phyloP scores from a whole-genome alignment of 495 filamentous ascomycete genomes.

The Aspergillus steynii region DNA sequence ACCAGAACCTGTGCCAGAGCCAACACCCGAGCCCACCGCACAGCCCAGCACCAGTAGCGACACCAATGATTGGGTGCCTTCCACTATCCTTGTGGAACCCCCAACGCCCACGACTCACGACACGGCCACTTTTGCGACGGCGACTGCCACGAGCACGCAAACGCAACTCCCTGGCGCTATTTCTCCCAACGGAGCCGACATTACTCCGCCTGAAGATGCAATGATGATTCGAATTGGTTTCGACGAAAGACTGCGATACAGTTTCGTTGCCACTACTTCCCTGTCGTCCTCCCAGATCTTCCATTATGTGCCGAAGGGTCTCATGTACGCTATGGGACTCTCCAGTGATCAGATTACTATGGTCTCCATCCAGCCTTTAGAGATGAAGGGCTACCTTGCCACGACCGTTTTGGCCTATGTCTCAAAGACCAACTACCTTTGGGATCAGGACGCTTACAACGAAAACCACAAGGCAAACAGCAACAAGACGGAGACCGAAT shows the following conservation, averaged over 20 bases:
- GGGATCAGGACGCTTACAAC: background rate
- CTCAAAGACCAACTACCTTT: constrained; percentile 36
- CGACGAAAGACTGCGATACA: constrained; percentile 74
- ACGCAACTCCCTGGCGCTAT: constrained; percentile 73
- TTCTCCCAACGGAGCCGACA: constrained; percentile 58
- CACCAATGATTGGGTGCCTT: constrained; percentile 21
- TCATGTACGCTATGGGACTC: constrained; percentile 65
- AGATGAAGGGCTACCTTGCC: constrained; percentile 72
- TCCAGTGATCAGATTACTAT: constrained; percentile 56
- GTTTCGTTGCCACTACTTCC: constrained; percentile 68
- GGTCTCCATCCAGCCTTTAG: constrained; percentile 67
- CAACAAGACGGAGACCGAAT: background rate
- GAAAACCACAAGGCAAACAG: too few species aligned
- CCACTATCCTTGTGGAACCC: constrained; percentile 27
- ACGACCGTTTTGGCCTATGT: constrained; percentile 78
- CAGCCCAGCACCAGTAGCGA: constrained; percentile 20
- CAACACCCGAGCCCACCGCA: constrained; percentile 11
- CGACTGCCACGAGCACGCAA: constrained; percentile 48
- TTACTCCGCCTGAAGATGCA: constrained; percentile 57
- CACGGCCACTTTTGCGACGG: constrained; percentile 25
- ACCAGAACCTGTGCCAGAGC: constrained; percentile 4
- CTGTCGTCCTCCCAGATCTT: constrained; percentile 86
- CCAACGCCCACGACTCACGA: constrained; percentile 22
- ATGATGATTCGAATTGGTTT: constrained; percentile 84
- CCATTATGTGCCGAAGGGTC: constrained; percentile 70